These are phyloP conservation scores for Fusarium incarnatum DNA, from an alignment of 2,329 filamentous ascomycete genomes.

Conservation along the genomic window DNA sequence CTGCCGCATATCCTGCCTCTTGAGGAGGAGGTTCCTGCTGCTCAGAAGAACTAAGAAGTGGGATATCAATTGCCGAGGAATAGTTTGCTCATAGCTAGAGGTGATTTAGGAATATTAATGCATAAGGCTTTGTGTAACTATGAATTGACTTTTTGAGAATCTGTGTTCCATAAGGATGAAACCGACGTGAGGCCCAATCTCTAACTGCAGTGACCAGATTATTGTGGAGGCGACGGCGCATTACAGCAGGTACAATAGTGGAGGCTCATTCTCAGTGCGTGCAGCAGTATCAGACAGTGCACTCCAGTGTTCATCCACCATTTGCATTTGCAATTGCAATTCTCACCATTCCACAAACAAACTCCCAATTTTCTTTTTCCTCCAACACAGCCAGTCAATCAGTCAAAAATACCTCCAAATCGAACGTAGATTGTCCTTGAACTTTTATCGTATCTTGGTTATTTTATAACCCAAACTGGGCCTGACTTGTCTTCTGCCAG, in stretches of 20 bases:
- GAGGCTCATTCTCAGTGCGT: conserved; percentile 19
- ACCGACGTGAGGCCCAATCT: conserved; percentile 22
- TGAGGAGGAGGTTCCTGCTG: conserved; percentile 80
- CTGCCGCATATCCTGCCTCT: conserved; percentile 82
- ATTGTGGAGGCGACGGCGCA: conserved; percentile 19
- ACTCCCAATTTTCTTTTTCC: conserved; percentile 1
- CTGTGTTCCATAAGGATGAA: conserved; percentile 8
- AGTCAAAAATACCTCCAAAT: background rate
- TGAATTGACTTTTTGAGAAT: conserved; percentile 5
- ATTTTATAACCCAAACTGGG: background rate
- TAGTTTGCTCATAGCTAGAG: background rate
- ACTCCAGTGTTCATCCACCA: background rate
- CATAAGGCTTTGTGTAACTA: conserved; percentile 3
- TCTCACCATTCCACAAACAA: conserved; percentile 12
- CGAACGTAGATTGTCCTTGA: background rate
- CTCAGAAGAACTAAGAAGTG: conserved; percentile 32
- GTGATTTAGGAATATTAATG: background rate
- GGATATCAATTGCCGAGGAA: background rate
- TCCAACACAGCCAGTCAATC: background rate
- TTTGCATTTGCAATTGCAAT: conserved; percentile 14
- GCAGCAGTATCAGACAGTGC: conserved; percentile 22
- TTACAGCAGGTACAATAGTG: conserved; percentile 3
- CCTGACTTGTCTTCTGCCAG: conserved; percentile 27
- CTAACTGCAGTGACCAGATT: conserved; percentile 10
- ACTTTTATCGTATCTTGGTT: background rate